Evolutionary conservation across 2,329 filamentous ascomycete species (phyloP), one percentile per base, ranked within the genome.

Genomic region (Claviceps quebecensis): DNA sequence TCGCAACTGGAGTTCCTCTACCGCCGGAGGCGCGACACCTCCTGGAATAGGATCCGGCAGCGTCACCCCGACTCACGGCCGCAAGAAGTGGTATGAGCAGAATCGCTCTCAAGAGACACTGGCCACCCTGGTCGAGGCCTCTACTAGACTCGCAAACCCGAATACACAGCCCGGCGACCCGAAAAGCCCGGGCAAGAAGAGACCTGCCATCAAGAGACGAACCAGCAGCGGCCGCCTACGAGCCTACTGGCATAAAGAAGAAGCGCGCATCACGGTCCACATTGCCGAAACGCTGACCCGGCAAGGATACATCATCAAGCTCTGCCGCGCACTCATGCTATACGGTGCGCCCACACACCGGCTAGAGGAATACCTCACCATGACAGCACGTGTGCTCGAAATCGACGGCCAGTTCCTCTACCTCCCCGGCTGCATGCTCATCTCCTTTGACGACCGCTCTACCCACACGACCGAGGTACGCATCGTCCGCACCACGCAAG

Each of bases 271-370:
- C 51, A 72, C 71, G 1, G 61, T 73, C 16, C 71, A 74, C 59
- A 81, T 82, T 56, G 78, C 79, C 29, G 72, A 80, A 57, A 90
- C 84, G 2, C 73, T 95, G 14, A 80, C 81, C 39, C 78, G 88
- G 3, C 88, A 95, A 59, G 80, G 80, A 56, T 95, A 94, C 64
- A 77, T 95, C 49, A 78, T 90, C 55, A 87, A 84, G 61, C 77
- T 96, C 4, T 95, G 89, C 64, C 80, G 81, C 44, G 86, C 86
- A 1, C 68, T 95, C 54, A 95, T 96, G 88, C 74, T 81, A 55
- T 95, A 85, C 56, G 90, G 90, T 14, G 90, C 90, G 0, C 90
- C 90, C 0, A 94, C 88, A 0, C 90, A 96, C 69, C 81, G 90
- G 8, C 71, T 95, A 9, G 90, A 95, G 65, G 85, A 95, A 62